These are phyloP conservation scores for Eucalyptus victrix DNA, from an alignment of 345 rosid genomes.

Conservation along the genomic window DNA sequence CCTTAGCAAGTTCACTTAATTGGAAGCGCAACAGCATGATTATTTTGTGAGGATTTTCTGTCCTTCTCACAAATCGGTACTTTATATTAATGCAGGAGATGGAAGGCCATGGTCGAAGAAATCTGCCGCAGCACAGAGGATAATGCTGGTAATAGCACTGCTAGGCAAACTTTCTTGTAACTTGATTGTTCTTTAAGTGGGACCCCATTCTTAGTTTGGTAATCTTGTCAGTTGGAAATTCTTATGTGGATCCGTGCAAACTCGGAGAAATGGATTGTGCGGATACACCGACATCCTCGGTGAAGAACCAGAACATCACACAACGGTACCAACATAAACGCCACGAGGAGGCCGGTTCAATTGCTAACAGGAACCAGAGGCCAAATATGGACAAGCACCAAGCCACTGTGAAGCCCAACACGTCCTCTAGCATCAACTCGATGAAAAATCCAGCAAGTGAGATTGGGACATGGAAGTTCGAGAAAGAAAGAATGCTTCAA, in stretches of 20 bases:
- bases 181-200: too few species aligned
- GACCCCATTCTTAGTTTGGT: too few species aligned
- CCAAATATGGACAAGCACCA: background rate
- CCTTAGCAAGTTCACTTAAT: too few species aligned
- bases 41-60: too few species aligned
- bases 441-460: background rate
- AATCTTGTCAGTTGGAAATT: background rate
- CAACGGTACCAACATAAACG: background rate
- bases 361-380: background rate
- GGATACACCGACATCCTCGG: background rate
- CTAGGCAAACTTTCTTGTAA: too few species aligned
- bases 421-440: background rate
- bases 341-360: background rate
- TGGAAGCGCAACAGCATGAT: too few species aligned
- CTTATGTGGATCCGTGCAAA: background rate
- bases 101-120: too few species aligned
- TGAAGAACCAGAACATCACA: background rate
- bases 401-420: background rate
- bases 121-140: too few species aligned
- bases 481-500: background rate
- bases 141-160: too few species aligned
- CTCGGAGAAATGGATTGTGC: background rate
- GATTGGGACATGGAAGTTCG: background rate
- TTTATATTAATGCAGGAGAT: too few species aligned
- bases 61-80: too few species aligned